These are phyloP conservation scores for Haplographium delicatum DNA, from an alignment of 495 filamentous ascomycete species.

Conservation along the genomic window DNA sequence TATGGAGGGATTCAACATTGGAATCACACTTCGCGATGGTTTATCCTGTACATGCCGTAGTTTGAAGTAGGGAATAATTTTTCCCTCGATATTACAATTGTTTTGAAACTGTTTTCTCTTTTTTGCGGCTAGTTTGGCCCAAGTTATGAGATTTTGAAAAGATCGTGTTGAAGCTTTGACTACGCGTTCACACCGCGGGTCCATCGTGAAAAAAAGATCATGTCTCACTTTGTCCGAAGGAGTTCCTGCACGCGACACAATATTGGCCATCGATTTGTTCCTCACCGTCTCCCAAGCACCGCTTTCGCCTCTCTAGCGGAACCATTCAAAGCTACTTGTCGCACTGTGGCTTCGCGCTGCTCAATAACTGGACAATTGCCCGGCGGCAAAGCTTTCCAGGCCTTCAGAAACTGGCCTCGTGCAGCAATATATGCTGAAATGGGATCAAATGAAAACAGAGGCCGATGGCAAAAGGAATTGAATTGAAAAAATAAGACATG, in stretches of 20 bases:
- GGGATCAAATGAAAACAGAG: not conserved
- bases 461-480: not conserved
- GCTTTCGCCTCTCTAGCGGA: not conserved
- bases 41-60: too few species aligned
- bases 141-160: too few species aligned
- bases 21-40: too few species aligned
- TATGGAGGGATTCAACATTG: too few species aligned
- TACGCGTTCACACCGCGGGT: too few species aligned
- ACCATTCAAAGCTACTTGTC: not conserved
- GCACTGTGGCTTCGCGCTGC: not conserved
- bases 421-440: not conserved
- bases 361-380: conserved; percentile 1
- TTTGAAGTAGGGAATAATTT: not conserved
- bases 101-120: not conserved
- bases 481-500: not conserved
- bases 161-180: too few species aligned
- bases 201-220: too few species aligned
- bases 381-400: not conserved
- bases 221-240: too few species aligned
- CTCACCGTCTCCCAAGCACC: not conserved
- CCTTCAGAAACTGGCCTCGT: not conserved
- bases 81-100: not conserved
- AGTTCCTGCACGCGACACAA: conserved; percentile 2
- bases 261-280: not conserved
- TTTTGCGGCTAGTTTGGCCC: not conserved